Conservation (phyloP, 2,329 filamentous ascomycete genomes). For the Aspergillus candidus region DNA sequence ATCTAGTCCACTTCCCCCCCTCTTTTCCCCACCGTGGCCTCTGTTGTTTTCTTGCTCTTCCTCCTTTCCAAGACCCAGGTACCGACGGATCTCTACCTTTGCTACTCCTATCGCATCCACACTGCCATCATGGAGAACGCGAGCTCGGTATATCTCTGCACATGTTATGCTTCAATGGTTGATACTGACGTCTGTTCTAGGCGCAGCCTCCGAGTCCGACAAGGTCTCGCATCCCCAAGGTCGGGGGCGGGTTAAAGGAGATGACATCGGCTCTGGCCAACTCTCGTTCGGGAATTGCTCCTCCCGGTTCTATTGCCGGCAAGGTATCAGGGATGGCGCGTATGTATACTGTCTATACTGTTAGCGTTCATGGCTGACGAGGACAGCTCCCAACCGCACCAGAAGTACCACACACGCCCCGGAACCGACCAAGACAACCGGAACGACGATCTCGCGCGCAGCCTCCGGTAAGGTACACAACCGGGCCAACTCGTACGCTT, state of each 20-base stretch:
- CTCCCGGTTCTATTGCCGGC: constrained; percentile 41
- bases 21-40: constrained; percentile 1
- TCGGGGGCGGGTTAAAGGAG: constrained; percentile 40
- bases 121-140: constrained; percentile 28
- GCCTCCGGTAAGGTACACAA: constrained; percentile 39
- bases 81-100: too few relatives aligned
- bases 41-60: constrained; percentile 1
- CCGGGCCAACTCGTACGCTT: constrained; percentile 30
- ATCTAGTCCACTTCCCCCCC: neutral
- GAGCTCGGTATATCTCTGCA: constrained; percentile 22
- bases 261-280: constrained; percentile 51
- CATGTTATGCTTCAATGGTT: neutral
- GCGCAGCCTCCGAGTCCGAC: constrained; percentile 20
- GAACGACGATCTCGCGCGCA: constrained; percentile 17
- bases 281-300: constrained; percentile 42
- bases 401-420: constrained; percentile 47
- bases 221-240: constrained; percentile 28
- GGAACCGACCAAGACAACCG: constrained; percentile 31
- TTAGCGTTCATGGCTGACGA: constrained; percentile 22
- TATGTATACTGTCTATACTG: constrained; percentile 13
- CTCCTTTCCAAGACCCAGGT: constrained; percentile 8
- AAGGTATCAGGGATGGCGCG: constrained; percentile 43
- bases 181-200: constrained; percentile 14
- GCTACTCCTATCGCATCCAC: too few relatives aligned
- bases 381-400: constrained; percentile 41